A percentile compares a stretch with the other conserved stretches of the same genome.
These are phyloP conservation scores for Isatis tinctoria DNA, from an alignment of 345 rosid genomes.

Conservation along the genomic window DNA sequence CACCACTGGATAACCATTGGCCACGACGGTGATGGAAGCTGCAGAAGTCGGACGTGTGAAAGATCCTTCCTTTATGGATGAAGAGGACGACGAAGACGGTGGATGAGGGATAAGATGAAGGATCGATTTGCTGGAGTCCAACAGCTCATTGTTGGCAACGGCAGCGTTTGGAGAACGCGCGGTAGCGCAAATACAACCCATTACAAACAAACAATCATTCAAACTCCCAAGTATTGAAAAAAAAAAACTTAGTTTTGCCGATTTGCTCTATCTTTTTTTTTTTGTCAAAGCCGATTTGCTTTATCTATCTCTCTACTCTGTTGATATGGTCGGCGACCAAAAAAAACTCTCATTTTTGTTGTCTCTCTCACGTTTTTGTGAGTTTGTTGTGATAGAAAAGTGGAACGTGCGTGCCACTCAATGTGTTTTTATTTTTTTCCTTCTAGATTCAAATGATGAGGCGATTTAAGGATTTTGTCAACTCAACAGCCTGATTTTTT, in stretches of 20 bases:
- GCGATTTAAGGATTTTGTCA: neutral
- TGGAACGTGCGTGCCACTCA: constrained; percentile 33
- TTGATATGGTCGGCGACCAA: constrained; percentile 23
- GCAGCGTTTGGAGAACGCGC: constrained; percentile 33
- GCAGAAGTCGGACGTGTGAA: constrained; percentile 7
- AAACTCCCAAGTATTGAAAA: neutral
- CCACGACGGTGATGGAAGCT: constrained; percentile 30
- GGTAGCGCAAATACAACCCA: constrained; percentile 36
- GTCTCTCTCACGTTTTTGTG: constrained; percentile 34
- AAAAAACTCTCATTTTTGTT: neutral
- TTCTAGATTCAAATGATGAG: constrained; percentile 1
- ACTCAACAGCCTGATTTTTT: neutral
- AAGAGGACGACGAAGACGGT: constrained; percentile 9
- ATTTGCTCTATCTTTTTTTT: neutral
- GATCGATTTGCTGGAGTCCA: constrained; percentile 32
- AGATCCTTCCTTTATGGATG: constrained; percentile 20
- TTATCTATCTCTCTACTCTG: neutral
- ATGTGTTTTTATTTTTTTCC: neutral
- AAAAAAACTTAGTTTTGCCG: neutral
- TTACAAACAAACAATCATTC: constrained; percentile 25
- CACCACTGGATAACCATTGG: constrained; percentile 10
- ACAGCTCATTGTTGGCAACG: constrained; percentile 5
- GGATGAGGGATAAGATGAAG: constrained; percentile 23
- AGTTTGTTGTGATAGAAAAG: neutral
- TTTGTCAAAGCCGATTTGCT: neutral